Base-by-base conservation (phyloP, 179 eudicot species). In the Beta corolliflora region DNA sequence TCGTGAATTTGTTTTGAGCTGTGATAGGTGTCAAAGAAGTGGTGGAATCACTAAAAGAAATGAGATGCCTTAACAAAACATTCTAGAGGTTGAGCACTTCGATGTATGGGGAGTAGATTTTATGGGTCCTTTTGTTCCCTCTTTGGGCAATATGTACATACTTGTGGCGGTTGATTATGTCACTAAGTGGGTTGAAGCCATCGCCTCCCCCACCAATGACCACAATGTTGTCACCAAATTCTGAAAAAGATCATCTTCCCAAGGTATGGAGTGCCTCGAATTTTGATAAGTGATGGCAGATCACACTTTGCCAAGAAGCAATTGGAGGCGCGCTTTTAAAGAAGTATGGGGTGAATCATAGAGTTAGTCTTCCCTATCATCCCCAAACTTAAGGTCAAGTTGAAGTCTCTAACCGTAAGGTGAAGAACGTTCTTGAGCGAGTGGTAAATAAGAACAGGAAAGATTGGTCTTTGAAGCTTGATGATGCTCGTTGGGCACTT, bases 271-370 rank as follows among this genome's bases (percentile, higher is more conserved):
- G 41, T 6, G 3, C 67, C 36, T 5, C 16, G 18, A 44, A 3
- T 9, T 9, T 29, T 31, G 18, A 65, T 80, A 3, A 77, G 81
- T 82, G 72, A 77, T 60, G 54, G 36, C 5, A 73, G 78, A 0
- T 50, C 77, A 3, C 55, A 77, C 3, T 82, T 77, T 18, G 53
- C 66, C 19, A 82, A 82, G 6, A 63, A 8, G 3, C 45, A 44
- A 0, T 16, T 82, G 3, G 44, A 53, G 0, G n/a, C n/a, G 29
- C 56, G 0, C 14, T 72, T 0, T n/a, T 77, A 2, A 77, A 13
- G 48, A 72, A 77, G 7, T 82, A 82, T 21, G 50, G 46, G 23
- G 70, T 68, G 0, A n/a, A 21, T 1, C 80, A 76, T 13, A 75
- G 25, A 21, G 59, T 76, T 0, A 66, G 45, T 1, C 44, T 44